Percentiles rank a stretch among this genome's conserved stretches.
Conservation (phyloP, 106 monocot genomes). For the Narthecium ossifragum region DNA sequence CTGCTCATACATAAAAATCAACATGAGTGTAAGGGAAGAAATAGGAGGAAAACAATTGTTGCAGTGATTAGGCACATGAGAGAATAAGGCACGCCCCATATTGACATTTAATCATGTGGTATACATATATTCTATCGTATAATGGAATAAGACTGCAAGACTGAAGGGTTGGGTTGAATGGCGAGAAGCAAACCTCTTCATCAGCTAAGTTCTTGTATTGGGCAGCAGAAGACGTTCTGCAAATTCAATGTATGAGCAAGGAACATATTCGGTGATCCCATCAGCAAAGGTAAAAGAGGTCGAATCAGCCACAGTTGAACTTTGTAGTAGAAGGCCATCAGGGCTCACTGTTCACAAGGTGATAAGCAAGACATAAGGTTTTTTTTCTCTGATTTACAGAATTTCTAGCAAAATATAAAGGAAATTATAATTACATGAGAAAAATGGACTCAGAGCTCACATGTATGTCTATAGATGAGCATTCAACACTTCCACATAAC, state of each 20-base stretch:
- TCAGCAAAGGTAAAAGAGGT: conserved; percentile 64
- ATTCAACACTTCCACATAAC: no score
- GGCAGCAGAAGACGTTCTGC: conserved; percentile 92
- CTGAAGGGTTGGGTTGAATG: background rate
- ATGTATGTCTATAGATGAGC: no score
- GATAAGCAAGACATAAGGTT: background rate
- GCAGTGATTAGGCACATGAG: no score
- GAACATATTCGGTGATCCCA: conserved; percentile 58
- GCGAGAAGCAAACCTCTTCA: conserved; percentile 49
- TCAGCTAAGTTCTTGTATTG: conserved; percentile 49
- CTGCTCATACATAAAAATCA: conserved; percentile 24
- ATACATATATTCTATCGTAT: no score
- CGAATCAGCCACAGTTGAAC: conserved; percentile 94
- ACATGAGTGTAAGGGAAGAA: background rate
- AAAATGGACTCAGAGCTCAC: no score
- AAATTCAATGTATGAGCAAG: conserved; percentile 96
- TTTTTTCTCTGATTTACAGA: background rate
- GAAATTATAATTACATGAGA: no score
- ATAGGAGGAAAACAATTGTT: background rate
- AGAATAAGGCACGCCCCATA: no score
- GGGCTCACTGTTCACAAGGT: conserved; percentile 66
- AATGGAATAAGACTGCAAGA: no score
- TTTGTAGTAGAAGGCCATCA: conserved; percentile 92
- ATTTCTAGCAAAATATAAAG: no score
- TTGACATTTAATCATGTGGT: no score